Percentiles rank a stretch among this genome's conserved stretches.
Conservation (phyloP, 768 basidiomycete species). For the Pleurotus sapidus region DNA sequence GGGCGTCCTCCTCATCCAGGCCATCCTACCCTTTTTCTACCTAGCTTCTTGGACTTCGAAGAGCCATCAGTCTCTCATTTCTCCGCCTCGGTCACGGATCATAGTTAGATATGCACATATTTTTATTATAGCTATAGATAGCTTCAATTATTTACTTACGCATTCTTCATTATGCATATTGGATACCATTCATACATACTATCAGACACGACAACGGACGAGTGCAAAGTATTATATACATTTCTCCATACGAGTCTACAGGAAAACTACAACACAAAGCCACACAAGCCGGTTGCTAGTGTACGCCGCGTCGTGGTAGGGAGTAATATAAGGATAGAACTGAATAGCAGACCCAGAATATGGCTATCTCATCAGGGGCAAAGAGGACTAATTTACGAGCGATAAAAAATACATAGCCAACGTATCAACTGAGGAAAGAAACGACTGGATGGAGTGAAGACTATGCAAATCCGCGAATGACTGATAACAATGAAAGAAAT, state of each 20-base stretch:
- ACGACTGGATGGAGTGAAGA: neutral
- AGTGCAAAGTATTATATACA: constrained; percentile 2
- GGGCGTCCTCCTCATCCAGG: neutral
- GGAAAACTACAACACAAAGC: constrained; percentile 6
- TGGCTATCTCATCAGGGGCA: neutral
- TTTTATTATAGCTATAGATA: too few species aligned
- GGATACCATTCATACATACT: neutral
- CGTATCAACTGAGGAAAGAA: neutral
- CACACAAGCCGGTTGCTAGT: neutral
- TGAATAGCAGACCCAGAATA: neutral
- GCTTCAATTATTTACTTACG: neutral
- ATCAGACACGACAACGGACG: neutral
- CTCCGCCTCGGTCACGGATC: neutral
- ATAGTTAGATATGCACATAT: neutral
- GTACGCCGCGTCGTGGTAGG: constrained; percentile 1
- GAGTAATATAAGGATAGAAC: neutral
- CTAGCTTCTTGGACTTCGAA: constrained; percentile 6
- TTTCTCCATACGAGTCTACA: constrained; percentile 5
- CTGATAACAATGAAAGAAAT: neutral
- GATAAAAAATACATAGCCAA: constrained; percentile 1
- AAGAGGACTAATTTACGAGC: constrained; percentile 3
- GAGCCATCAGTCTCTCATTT: constrained; percentile 1
- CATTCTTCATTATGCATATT: neutral
- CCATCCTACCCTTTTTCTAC: neutral
- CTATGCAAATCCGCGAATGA: constrained; percentile 2